A percentile compares a stretch with the other conserved stretches of the same genome.
These are phyloP conservation scores for Podospora pseudocomata DNA, from an alignment of 495 filamentous ascomycete species.

Conservation along the genomic window DNA sequence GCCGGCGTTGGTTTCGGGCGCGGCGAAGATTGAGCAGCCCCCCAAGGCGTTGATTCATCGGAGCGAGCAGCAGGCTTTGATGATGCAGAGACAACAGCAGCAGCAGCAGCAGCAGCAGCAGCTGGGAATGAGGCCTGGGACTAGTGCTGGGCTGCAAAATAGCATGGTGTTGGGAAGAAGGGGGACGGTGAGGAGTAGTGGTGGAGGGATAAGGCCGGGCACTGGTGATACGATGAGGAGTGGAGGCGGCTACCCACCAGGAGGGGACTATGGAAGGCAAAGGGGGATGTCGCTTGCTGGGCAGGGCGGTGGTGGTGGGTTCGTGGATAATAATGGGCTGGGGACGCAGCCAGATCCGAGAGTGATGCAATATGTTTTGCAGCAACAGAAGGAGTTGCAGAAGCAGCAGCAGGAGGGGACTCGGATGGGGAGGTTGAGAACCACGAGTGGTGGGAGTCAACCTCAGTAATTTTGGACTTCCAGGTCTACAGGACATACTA, in stretches of 20 bases:
- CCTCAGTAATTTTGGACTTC: background rate
- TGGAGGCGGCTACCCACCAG: background rate
- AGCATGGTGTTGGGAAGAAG: background rate
- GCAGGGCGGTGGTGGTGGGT: background rate
- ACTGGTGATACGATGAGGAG: background rate
- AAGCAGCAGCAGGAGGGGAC: background rate
- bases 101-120: background rate
- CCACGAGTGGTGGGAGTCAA: background rate
- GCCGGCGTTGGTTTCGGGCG: background rate
- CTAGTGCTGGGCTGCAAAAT: background rate
- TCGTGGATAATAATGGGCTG: background rate
- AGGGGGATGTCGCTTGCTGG: background rate
- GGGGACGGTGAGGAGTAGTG: constrained; percentile 14
- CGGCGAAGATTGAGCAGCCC: constrained; percentile 12
- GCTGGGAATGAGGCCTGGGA: constrained; percentile 7
- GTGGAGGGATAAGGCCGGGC: background rate
- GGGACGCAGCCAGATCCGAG: background rate
- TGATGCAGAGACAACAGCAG: constrained; percentile 3
- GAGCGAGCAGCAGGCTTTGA: background rate
- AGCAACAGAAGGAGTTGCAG: background rate
- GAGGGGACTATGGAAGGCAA: background rate
- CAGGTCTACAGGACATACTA: background rate
- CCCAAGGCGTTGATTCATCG: constrained; percentile 10
- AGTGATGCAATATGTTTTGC: background rate
- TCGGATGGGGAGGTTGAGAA: background rate